Evolutionary conservation across 2,329 filamentous ascomycete species (phyloP).

Genomic region (Apiospora malaysiana): DNA sequence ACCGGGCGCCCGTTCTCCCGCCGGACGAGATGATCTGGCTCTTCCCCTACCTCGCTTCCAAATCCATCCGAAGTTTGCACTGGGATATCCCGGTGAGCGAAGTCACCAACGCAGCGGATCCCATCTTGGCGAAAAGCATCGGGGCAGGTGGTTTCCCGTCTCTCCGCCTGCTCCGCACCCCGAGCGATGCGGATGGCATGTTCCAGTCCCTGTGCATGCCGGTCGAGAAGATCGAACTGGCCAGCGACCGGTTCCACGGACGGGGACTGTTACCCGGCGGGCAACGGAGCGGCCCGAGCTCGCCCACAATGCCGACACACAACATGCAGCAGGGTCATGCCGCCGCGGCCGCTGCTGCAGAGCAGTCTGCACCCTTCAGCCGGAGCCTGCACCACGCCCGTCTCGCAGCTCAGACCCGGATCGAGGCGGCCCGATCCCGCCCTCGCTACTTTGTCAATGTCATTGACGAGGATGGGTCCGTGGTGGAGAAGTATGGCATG

Average conservation of each 20-base stretch:
- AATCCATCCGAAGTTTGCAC: constrained; percentile 59
- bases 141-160: constrained; percentile 65
- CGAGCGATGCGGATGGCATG: constrained; percentile 71
- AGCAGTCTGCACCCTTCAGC: not conserved
- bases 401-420: constrained; percentile 67
- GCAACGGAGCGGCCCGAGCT: constrained; percentile 42
- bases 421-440: constrained; percentile 60
- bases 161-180: constrained; percentile 65
- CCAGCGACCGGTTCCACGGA: constrained; percentile 53
- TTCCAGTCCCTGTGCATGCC: constrained; percentile 75
- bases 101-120: constrained; percentile 57
- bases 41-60: constrained; percentile 67
- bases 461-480: constrained; percentile 52
- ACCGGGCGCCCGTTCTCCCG: constrained; percentile 59
- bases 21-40: constrained; percentile 63
- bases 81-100: constrained; percentile 66
- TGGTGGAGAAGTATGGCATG: constrained; percentile 60
- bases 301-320: not conserved
- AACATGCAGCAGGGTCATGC: constrained; percentile 42
- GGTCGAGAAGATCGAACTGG: constrained; percentile 57
- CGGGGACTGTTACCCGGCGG: constrained; percentile 39
- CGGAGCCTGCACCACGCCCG: constrained; percentile 56
- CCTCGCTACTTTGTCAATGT: constrained; percentile 67
- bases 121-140: constrained; percentile 69
- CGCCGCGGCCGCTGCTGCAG: not conserved